These are phyloP conservation scores for Ligustrum vulgare DNA, from an alignment of 257 asterid genomes.

Conservation along the genomic window DNA sequence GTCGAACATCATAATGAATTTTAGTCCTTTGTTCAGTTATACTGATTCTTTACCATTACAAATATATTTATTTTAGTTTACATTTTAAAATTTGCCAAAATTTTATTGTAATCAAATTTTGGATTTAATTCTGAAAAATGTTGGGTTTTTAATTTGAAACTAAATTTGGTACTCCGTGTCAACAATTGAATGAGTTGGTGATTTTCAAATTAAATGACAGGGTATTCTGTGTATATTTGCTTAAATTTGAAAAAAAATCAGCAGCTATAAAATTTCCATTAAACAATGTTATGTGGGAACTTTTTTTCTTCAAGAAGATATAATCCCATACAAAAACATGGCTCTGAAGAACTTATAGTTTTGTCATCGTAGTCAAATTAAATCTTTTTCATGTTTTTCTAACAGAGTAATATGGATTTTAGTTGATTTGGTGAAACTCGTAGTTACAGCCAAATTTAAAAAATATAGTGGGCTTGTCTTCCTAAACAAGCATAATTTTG, in stretches of 20 bases:
- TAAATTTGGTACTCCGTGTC: neutral
- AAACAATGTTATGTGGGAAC: neutral
- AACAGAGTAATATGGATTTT: neutral
- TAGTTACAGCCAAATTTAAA: neutral
- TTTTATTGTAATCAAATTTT: neutral
- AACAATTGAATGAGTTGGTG: neutral
- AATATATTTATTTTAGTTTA: neutral
- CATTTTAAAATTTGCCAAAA: neutral
- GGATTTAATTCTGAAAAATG: neutral
- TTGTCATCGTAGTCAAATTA: neutral
- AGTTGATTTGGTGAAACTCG: neutral
- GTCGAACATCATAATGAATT: neutral
- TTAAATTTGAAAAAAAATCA: neutral
- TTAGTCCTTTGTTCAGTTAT: neutral
- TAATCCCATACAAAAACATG: neutral
- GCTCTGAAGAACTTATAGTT: neutral
- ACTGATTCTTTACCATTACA: neutral
- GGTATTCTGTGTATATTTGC: neutral
- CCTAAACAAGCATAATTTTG: neutral
- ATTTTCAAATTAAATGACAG: neutral
- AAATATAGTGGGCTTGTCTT: neutral
- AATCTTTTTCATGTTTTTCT: neutral
- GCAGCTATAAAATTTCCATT: constrained; percentile 1
- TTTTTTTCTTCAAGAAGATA: neutral
- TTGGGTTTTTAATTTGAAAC: neutral